Percentiles rank a stretch among this genome's conserved stretches.
These are phyloP conservation scores for Penicillium bovifimosum DNA, from an alignment of 495 filamentous ascomycete species.

Conservation along the genomic window DNA sequence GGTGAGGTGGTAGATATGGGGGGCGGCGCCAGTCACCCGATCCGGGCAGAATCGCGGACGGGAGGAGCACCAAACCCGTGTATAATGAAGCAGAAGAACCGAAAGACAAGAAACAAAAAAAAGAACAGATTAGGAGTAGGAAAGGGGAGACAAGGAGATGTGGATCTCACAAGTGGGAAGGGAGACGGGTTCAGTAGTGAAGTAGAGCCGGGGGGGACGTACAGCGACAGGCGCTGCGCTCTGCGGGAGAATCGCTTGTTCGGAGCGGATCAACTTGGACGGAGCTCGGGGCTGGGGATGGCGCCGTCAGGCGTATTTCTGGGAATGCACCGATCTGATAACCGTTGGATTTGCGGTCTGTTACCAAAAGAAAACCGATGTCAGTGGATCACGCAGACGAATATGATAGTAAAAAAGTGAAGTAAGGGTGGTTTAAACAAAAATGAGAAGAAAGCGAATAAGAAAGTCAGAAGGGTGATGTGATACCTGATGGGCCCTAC, in stretches of 20 bases:
- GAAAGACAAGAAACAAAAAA: slow-evolving; percentile 8
- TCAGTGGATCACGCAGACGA: slow-evolving; percentile 1
- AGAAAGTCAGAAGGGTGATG: slow-evolving; percentile 4
- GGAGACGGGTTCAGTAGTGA: slow-evolving; percentile 16
- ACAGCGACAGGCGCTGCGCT: slow-evolving; percentile 24
- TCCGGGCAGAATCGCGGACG: slow-evolving; percentile 18
- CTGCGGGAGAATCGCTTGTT: slow-evolving; percentile 43
- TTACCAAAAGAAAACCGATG: slow-evolving; percentile 6
- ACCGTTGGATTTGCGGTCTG: slow-evolving; percentile 7
- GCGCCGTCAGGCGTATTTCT: slow-evolving; percentile 38
- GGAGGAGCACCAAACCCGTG: slow-evolving; percentile 3
- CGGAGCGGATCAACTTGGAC: slow-evolving; percentile 39
- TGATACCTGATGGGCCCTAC: slow-evolving; percentile 21
- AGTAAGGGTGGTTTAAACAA: slow-evolving; percentile 6
- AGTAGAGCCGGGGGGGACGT: slow-evolving; percentile 25
- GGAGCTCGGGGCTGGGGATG: slow-evolving; percentile 36
- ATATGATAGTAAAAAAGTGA: background rate
- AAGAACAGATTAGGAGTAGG: slow-evolving; percentile 10
- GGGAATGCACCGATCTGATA: slow-evolving; percentile 30
- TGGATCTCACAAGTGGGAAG: slow-evolving; percentile 30
- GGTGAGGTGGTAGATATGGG: slow-evolving; percentile 25
- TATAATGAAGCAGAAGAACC: slow-evolving; percentile 7
- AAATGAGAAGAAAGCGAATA: background rate
- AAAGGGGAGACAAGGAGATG: slow-evolving; percentile 17
- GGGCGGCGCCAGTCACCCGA: slow-evolving; percentile 19